Base-by-base conservation (phyloP, 441 rosid species). In the Adansonia madagascariensis region DNA sequence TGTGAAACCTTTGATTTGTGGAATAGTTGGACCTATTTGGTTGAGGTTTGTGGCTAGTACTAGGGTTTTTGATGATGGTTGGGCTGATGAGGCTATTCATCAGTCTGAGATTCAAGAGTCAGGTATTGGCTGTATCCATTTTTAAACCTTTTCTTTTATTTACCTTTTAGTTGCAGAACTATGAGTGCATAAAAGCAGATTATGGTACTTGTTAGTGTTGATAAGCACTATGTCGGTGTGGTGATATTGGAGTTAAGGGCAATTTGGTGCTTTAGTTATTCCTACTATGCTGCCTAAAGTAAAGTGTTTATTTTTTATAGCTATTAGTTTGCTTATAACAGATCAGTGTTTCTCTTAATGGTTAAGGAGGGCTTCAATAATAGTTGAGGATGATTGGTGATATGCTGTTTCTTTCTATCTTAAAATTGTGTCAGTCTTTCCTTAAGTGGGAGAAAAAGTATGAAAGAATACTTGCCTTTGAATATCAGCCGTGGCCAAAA, bases 1-100 rank as follows among this genome's bases (percentile, higher is more conserved):
- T 24, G 92, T 75, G 11, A 86, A 84, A 18, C 97, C 94, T 6
- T 80, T 90, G 88, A 85, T 91, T 73, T 77, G 85, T 78, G 96
- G 93, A 75, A 80, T 94, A 10, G 88, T 85, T 11, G 88, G 85
- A 47, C 82, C 89, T 7, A 78, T 91, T 39, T 90, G 91, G 92
- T 76, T 91, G 66, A 84, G 93, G 8, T 90, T 72, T 60, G 67
- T 92, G 66, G 84, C 89, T 63, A 60, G 77, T 35, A 83, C 91
- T 15, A 78, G 90, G 41, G 78, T 91, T 68, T 87, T 85, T 24
- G 68, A 83, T 60, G 93, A 86, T 53, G 75, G n/a, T 14, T 94
- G 96, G 95, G 95, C 92, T 0, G 89, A 90, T 53, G 82, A 88
- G 9, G 82, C 84, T 39, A 65, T 92, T 66, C 27, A 74, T 5